Base-by-base conservation (phyloP, 129 eudicot species). In the Artemisia tridentata region DNA sequence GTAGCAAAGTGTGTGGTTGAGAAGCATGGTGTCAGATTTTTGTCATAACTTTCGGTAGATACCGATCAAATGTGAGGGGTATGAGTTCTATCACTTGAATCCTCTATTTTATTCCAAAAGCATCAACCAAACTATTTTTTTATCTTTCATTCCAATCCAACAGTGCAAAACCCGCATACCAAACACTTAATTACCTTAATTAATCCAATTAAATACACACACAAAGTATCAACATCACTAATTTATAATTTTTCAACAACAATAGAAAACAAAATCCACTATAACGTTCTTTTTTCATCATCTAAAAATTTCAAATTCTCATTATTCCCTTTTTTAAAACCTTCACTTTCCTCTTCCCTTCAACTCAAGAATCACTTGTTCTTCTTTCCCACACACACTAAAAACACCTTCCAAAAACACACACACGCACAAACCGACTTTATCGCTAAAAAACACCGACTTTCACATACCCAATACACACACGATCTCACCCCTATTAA, bases 391-490 rank as follows among this genome's bases (percentile, higher is more conserved):
- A 4, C 75, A 66, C 71, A 65, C 55, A 63, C 15, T 50, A 50
- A 50, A 38, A 6, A 34, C 41, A 34, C 41, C 41, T 34, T 34
- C 7, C 7, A 19, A 23, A 19, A 25, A 62, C 68, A 38, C 68
- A 45, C 54, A 17, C 64, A 23, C 79, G 23, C 57, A 38, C 59
- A 31, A 61, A 67, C 74, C 74, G 63, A 50, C 45, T 66, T 66
- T 48, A 14, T 67, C 50, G 41, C 61, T 16, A 75, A 56, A 65
- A 34, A 65, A 65, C 57, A 56, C 80, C 75, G 71, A 77, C 75
- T 51, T 69, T 51, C 13, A 76, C 11, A 49, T 63, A 31, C 6
- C 43, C 74, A 0, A 75, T 47, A 65, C 63, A 63, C 17, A 52
- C 16, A 67, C 38, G 48, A 31, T 23, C 65, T 23, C 66, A 11